phyloP scores from a whole-genome alignment of 176 grass and related monocot genomes.

The Aechmea fasciata region DNA sequence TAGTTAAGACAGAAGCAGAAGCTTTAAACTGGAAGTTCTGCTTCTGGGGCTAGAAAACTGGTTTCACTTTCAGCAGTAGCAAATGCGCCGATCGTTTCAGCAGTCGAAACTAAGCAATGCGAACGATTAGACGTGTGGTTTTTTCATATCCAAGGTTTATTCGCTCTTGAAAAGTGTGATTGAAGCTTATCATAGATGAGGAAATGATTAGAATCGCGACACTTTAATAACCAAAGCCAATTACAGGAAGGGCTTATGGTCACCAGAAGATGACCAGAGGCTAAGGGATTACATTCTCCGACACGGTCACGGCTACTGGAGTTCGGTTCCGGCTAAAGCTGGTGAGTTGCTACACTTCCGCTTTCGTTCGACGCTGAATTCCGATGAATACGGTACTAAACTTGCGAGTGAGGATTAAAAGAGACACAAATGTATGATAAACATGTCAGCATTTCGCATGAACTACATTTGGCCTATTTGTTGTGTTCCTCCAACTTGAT shows the following conservation, averaged over 20 bases:
- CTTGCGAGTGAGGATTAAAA: background rate
- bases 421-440: background rate
- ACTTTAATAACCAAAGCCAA: slow-evolving; percentile 13
- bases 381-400: background rate
- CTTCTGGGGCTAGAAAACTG: too few relatives aligned
- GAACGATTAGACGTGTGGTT: too few relatives aligned
- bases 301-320: slow-evolving; percentile 62
- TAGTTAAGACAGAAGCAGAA: too few relatives aligned
- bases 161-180: too few relatives aligned
- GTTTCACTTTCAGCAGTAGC: too few relatives aligned
- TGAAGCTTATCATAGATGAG: background rate
- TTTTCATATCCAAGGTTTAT: too few relatives aligned
- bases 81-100: too few relatives aligned
- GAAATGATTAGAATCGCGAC: background rate
- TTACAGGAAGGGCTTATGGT: slow-evolving; percentile 76
- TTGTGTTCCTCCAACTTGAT: background rate
- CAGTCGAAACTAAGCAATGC: too few relatives aligned
- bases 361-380: background rate
- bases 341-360: slow-evolving; percentile 29
- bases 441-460: background rate
- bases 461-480: background rate
- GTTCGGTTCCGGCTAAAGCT: slow-evolving; percentile 42
- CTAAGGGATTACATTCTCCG: slow-evolving; percentile 54
- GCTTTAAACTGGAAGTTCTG: too few relatives aligned
- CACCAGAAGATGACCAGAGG: slow-evolving; percentile 64